Base-by-base conservation (phyloP, 192 early-diverging fungal genomes). In the Fimicolochytrium jonesii region DNA sequence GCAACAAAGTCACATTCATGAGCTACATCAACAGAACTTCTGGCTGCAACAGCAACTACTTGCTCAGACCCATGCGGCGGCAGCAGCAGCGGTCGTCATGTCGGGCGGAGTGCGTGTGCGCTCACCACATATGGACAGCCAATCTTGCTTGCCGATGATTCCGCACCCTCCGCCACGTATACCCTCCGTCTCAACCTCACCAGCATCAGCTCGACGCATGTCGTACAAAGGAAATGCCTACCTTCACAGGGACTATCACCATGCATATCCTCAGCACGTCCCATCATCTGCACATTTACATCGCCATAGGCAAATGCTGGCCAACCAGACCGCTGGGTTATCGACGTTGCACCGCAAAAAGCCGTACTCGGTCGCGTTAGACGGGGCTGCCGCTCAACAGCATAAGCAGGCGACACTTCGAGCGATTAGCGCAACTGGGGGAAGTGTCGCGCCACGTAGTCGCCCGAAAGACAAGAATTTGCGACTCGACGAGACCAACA, bases 11-110 rank as follows among this genome's bases (percentile, higher is more conserved):
- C 59, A 61, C 32, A 61, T 61, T 17, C 46, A 50, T 0, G 45
- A 61, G 17, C 46, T 61, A 11, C 59, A 61, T 29, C 43, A 47
- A 26, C 59, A 61, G 30, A 61, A 61, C 47, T 29, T 61, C 46
- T 49, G 43, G 59, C 48, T 61, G 4, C 59, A 61, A 32, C 43
- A 50, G 33, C 59, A 61, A 33, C 53, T 55, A 3, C 53, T 55
- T 25, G 53, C 53, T 7, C 53, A 55, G 36, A n/a, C 53, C 53
- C n/a, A 13, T 30, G 53, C 53, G 6, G 48, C 5, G 23, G 22
- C 48, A 50, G 48, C 48, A 50, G 17, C 37, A 39, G 37, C 37
- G 17, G 17, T 17, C 9, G 37, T 11, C 9, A 39, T 17, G 10
- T 39, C n/a, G n/a, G n/a, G n/a, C n/a, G n/a, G n/a, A n/a, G n/a